Evolutionary conservation across 345 rosid genomes (phyloP).

Genomic region (Hypericum androsaemum): DNA sequence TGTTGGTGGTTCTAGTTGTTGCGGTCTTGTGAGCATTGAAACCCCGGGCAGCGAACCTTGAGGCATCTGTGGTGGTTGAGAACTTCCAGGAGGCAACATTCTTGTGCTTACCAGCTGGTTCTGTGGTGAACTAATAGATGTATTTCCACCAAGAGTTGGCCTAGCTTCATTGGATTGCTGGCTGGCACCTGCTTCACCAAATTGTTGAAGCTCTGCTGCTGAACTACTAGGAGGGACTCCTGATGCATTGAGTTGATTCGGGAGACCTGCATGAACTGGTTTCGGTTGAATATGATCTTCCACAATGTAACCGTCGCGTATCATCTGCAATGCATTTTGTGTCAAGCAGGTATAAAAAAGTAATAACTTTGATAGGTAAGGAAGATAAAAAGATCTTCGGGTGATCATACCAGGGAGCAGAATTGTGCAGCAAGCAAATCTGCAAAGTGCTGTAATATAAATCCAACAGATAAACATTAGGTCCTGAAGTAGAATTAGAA

Average conservation of each 20-base stretch:
- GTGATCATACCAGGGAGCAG: conserved; percentile 53
- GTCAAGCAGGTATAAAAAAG: conserved; percentile 11
- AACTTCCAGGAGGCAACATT: conserved; percentile 63
- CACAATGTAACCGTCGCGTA: conserved; percentile 42
- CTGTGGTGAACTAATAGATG: conserved; percentile 36
- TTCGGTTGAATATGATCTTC: conserved; percentile 52
- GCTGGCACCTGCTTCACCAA: conserved; percentile 44
- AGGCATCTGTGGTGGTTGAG: conserved; percentile 64
- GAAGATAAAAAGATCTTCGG: conserved; percentile 7
- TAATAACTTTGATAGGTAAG: conserved; percentile 6
- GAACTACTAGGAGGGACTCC: conserved; percentile 44
- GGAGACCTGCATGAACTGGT: conserved; percentile 34
- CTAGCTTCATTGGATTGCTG: conserved; percentile 47
- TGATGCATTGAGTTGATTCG: conserved; percentile 40
- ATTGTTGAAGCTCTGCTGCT: conserved; percentile 43
- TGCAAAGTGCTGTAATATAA: conserved; percentile 56
- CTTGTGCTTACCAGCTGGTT: conserved; percentile 46
- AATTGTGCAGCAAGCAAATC: conserved; percentile 77
- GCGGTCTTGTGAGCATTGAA: conserved; percentile 55
- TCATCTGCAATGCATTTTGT: conserved; percentile 42
- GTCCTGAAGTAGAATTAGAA: conserved; percentile 10
- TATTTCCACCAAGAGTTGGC: conserved; percentile 37
- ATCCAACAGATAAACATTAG: conserved; percentile 17
- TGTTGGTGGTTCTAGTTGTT: conserved; percentile 50
- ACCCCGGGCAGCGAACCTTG: conserved; percentile 56